Conservation (phyloP, 208 protist genomes). For the Leishmania tropica region DNA sequence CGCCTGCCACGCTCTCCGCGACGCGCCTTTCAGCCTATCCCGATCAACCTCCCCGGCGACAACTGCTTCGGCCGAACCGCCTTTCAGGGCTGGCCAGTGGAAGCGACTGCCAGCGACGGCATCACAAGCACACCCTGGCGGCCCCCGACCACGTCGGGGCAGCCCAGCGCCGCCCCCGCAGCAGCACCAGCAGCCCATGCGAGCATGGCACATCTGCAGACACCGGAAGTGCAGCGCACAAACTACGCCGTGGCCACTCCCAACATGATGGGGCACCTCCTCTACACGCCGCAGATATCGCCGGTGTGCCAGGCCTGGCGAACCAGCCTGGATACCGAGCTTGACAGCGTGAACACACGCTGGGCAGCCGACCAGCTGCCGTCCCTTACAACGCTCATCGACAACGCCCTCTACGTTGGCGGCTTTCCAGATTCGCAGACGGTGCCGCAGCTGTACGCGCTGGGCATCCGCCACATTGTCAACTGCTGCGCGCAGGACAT, state of each 20-base stretch:
- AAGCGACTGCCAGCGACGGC: neutral
- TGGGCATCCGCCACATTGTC: constrained; percentile 69
- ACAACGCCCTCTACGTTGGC: constrained; percentile 73
- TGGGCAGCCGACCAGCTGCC: constrained; percentile 33
- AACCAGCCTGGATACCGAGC: constrained; percentile 55
- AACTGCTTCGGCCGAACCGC: constrained; percentile 23
- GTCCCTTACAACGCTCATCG: constrained; percentile 55
- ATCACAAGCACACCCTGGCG: constrained; percentile 24
- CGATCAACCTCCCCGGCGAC: constrained; percentile 17
- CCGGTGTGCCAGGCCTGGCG: constrained; percentile 49
- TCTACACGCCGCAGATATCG: constrained; percentile 72
- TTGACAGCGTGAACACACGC: constrained; percentile 36
- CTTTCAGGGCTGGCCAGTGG: constrained; percentile 15
- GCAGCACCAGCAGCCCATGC: neutral
- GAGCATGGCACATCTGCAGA: constrained; percentile 21
- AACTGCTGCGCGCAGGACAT: constrained; percentile 81
- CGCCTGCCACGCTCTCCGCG: constrained; percentile 19
- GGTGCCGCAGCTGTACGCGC: constrained; percentile 45
- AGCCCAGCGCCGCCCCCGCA: neutral
- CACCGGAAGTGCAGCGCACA: constrained; percentile 39
- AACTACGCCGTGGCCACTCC: constrained; percentile 5
- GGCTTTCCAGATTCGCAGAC: constrained; percentile 71
- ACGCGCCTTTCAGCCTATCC: constrained; percentile 32
- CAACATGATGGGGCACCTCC: constrained; percentile 16
- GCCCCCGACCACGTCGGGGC: neutral